phyloP scores from a whole-genome alignment of 345 rosid species.

The Nasturtium officinale region DNA sequence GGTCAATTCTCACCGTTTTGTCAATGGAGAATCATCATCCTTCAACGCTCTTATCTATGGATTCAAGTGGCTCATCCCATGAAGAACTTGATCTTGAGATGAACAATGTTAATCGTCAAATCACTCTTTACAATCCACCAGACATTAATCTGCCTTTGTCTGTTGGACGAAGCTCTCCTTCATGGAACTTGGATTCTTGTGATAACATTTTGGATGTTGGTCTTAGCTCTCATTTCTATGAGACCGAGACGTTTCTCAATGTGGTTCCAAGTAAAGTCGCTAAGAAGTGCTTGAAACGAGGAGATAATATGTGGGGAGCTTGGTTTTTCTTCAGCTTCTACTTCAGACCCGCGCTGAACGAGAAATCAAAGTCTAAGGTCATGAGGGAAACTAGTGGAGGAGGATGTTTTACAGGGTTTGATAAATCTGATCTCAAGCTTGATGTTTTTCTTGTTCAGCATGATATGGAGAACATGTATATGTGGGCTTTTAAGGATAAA shows the following conservation, averaged over 20 bases:
- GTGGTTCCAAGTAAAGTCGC: conserved; percentile 53
- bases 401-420: conserved; percentile 58
- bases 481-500: conserved; percentile 99
- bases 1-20: conserved; percentile 53
- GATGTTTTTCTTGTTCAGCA: conserved; percentile 96
- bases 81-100: conserved; percentile 87
- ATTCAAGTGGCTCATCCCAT: conserved; percentile 78
- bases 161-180: conserved; percentile 54
- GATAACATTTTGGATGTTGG: conserved; percentile 77
- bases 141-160: conserved; percentile 93
- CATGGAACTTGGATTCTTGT: conserved; percentile 65
- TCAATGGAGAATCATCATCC: conserved; percentile 95
- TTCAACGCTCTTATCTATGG: conserved; percentile 93
- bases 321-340: conserved; percentile 98
- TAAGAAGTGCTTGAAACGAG: conserved; percentile 72
- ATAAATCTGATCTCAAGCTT: conserved; percentile 84
- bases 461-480: conserved; percentile 99
- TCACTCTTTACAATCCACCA: conserved; percentile 78
- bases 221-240: conserved; percentile 68
- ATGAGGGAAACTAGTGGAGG: conserved; percentile 57
- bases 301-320: conserved; percentile 97
- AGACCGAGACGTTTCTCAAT: conserved; percentile 63
- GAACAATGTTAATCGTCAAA: conserved; percentile 55
- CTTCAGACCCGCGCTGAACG: conserved; percentile 80
- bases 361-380: conserved; percentile 81